These are phyloP conservation scores for Fusarium guadeloupense DNA, from an alignment of 2,329 filamentous ascomycete genomes.

Conservation along the genomic window DNA sequence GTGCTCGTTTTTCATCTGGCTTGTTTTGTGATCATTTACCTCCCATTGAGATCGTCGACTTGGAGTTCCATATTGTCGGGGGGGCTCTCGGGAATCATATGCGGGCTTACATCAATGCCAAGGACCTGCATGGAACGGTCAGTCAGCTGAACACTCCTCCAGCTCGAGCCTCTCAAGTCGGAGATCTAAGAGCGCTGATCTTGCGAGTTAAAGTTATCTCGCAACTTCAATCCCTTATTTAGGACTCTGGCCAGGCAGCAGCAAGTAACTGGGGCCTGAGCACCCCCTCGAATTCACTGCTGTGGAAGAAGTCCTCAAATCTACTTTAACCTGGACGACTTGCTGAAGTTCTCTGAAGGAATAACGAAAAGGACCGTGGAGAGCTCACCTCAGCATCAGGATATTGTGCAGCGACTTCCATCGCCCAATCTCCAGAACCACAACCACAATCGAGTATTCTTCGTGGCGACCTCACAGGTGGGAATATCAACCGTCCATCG, in stretches of 20 bases:
- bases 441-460: conserved; percentile 77
- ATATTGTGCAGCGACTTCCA: conserved; percentile 71
- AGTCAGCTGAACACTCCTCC: background rate
- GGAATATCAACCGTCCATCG: conserved; percentile 74
- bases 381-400: conserved; percentile 69
- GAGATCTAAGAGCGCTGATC: background rate
- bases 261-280: background rate
- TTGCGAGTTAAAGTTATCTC: background rate
- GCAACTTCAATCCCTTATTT: background rate
- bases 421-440: conserved; percentile 76
- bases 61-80: conserved; percentile 76
- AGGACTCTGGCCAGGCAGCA: background rate
- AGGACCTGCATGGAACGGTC: conserved; percentile 62
- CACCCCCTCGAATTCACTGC: background rate
- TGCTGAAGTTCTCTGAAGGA: background rate
- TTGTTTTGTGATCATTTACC: conserved; percentile 50
- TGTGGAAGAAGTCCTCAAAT: background rate
- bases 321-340: background rate
- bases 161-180: background rate
- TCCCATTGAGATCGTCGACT: conserved; percentile 75
- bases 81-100: conserved; percentile 70
- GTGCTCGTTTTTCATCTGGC: background rate
- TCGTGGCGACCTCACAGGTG: conserved; percentile 66
- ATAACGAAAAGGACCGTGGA: background rate
- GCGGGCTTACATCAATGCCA: conserved; percentile 76